Percentiles rank a stretch among this genome's conserved stretches.
Conservation (phyloP, 2,329 filamentous ascomycete genomes). For the Ciborinia camelliae region DNA sequence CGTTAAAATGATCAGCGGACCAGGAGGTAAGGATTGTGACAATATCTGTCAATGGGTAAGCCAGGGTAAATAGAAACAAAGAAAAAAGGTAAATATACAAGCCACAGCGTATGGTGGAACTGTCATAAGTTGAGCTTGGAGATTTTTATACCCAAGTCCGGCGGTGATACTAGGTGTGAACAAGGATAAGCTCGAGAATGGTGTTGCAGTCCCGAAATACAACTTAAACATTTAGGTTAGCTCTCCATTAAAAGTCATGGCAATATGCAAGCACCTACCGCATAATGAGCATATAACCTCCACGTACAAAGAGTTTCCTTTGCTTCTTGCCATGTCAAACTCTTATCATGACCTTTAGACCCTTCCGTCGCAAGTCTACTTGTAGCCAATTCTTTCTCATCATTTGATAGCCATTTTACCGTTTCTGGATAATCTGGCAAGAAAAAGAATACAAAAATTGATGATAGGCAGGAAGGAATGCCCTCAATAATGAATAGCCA, state of each 20-base stretch:
- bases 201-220: conserved; percentile 51
- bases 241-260: background rate
- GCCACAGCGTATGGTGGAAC: conserved; percentile 63
- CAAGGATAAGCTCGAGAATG: conserved; percentile 56
- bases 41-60: conserved; percentile 32
- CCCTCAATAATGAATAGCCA: conserved; percentile 37
- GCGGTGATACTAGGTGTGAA: conserved; percentile 64
- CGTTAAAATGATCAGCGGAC: conserved; percentile 61
- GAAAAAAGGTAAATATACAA: conserved; percentile 39
- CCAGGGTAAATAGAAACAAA: background rate
- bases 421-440: conserved; percentile 50
- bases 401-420: conserved; percentile 43
- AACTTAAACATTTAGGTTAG: conserved; percentile 35
- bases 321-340: conserved; percentile 48
- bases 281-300: conserved; percentile 51
- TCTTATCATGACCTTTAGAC: conserved; percentile 40
- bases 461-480: conserved; percentile 46
- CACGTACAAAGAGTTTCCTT: conserved; percentile 48
- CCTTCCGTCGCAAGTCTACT: conserved; percentile 44
- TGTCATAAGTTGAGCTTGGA: conserved; percentile 63
- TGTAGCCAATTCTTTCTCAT: conserved; percentile 44
- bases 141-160: conserved; percentile 51
- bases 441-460: conserved; percentile 44
- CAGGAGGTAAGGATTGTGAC: conserved; percentile 51
- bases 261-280: conserved; percentile 38